Evolutionary conservation across 768 basidiomycete genomes (phyloP).

Genomic region (Russula sp.): DNA sequence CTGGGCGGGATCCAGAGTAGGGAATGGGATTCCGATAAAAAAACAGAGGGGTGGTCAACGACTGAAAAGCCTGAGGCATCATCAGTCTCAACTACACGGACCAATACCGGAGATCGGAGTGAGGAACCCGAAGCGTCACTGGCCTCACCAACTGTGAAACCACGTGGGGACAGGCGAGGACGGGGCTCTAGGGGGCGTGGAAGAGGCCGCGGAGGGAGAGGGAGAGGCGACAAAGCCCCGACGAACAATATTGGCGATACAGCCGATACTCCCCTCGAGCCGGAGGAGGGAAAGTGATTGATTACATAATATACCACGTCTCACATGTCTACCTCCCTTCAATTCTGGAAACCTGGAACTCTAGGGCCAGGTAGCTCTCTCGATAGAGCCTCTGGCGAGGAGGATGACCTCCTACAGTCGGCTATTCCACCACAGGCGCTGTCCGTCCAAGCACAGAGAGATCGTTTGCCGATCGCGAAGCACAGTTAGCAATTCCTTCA

Average conservation of each 20-base stretch:
- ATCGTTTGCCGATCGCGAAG: constrained; percentile 85
- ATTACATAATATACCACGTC: constrained; percentile 24
- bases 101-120: constrained; percentile 12
- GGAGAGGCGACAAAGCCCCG: constrained; percentile 17
- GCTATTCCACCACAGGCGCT: constrained; percentile 53
- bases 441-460: constrained; percentile 71
- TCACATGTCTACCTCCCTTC: constrained; percentile 47
- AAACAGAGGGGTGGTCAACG: constrained; percentile 30
- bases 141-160: constrained; percentile 8
- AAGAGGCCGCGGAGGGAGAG: constrained; percentile 20
- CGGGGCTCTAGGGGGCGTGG: constrained; percentile 16
- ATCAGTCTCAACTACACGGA: constrained; percentile 15
- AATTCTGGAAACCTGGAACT: constrained; percentile 92
- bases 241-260: background rate
- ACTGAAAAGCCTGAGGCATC: constrained; percentile 10
- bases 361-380: constrained; percentile 80
- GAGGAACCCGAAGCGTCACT: constrained; percentile 10
- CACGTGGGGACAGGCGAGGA: constrained; percentile 10
- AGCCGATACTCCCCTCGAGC: too few relatives aligned
- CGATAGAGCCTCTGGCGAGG: constrained; percentile 76
- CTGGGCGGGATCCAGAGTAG: constrained; percentile 74
- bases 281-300: background rate
- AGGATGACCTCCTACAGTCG: constrained; percentile 68
- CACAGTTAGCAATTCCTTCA: constrained; percentile 55
- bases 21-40: constrained; percentile 84